Base-by-base conservation (phyloP, 768 basidiomycete genomes). In the Rhizopogon sp. region DNA sequence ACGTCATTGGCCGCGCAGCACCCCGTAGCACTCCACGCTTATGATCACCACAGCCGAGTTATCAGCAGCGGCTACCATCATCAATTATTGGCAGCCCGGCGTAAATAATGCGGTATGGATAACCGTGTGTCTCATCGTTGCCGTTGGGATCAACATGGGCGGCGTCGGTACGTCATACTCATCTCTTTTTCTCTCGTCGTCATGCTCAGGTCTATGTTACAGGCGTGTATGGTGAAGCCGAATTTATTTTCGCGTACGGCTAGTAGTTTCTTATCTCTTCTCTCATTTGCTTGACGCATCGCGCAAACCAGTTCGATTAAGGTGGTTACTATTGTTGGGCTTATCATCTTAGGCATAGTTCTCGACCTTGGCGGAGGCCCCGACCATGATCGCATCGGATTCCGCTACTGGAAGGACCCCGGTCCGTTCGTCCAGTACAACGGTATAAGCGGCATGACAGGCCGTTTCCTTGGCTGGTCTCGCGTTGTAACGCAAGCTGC, bases 401-500 rank as follows among this genome's bases (percentile, higher is more conserved):
- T 77, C 59, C 73, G 73, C 2, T 78, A 73, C 64, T 77, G 74
- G 75, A 73, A 68, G 49, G 49, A 83, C 50, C 85, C 84, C 0
- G 85, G 85, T 0, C 79, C 84, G 0, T 80, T 87, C 60, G 73
- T 71, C 1, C 71, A 83, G 57, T 79, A 57, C 53, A 9, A 70
- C 39, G 65, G 61, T 3, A 69, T 73, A 41, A 52, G 61, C 28
- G 84, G 83, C 1, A 53, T 71, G 1, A 74, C 72, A 40, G 82
- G 82, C 20, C 74, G 73, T 28, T 85, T 85, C 72, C 63, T 76
- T 11, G 74, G 74, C 5, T 72, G 71, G 53, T 82, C 76, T 71
- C 73, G 79, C 2, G 82, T 81, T 45, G 73, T 81, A 52, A 77
- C 74, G 8, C 80, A 83, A 60, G 85, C 84, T 13, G 80, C 79